phyloP scores from a whole-genome alignment of 306 rosid species.

The Parietaria judaica region DNA sequence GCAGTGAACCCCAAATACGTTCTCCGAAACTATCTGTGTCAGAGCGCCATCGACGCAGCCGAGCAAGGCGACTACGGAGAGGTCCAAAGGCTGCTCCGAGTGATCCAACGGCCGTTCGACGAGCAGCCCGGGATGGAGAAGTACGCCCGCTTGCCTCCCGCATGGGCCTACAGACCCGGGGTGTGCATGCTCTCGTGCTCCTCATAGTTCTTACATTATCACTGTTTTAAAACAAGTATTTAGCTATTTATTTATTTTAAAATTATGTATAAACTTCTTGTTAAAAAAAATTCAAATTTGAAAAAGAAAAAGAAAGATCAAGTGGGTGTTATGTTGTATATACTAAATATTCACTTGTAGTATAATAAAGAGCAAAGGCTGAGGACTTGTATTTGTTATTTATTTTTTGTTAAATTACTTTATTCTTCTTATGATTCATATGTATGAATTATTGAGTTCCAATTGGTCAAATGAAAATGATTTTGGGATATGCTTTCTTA shows the following conservation, averaged over 20 bases:
- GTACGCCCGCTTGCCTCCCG: conserved; percentile 95
- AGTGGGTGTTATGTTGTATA: too few relatives aligned
- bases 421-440: too few relatives aligned
- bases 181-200: conserved; percentile 99
- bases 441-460: too few relatives aligned
- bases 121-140: conserved; percentile 99
- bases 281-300: too few relatives aligned
- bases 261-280: too few relatives aligned
- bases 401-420: too few relatives aligned
- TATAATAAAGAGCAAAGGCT: too few relatives aligned
- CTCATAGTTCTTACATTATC: conserved; percentile 27
- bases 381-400: too few relatives aligned
- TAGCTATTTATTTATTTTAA: background rate
- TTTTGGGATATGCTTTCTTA: too few relatives aligned
- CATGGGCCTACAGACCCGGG: conserved; percentile 99
- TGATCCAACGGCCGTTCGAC: conserved; percentile 83
- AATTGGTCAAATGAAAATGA: too few relatives aligned
- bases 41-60: conserved; percentile 92
- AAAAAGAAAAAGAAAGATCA: too few relatives aligned
- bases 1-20: conserved; percentile 82
- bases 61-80: conserved; percentile 88
- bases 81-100: conserved; percentile 63
- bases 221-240: background rate
- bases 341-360: too few relatives aligned
- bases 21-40: conserved; percentile 92